phyloP scores from a whole-genome alignment of 495 filamentous ascomycete species.

The Aspergillus diversus region DNA sequence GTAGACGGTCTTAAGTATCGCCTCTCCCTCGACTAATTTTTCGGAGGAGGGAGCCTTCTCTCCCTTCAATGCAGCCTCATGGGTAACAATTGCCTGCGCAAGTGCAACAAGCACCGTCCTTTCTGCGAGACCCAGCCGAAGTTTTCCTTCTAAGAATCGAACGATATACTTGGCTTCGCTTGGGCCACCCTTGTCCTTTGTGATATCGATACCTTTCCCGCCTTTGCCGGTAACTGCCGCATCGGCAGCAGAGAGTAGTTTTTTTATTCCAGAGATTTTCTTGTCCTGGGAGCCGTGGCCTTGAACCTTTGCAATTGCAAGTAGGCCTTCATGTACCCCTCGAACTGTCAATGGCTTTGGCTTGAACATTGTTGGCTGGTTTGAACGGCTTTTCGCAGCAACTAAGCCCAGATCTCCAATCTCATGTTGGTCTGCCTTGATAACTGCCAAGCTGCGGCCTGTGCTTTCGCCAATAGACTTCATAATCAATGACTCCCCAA shows the following conservation, averaged over 20 bases:
- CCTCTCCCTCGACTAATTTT: conserved; percentile 80
- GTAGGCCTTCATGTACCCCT: conserved; percentile 84
- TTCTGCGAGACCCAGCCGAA: conserved; percentile 89
- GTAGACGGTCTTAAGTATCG: conserved; percentile 86
- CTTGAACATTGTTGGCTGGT: conserved; percentile 96
- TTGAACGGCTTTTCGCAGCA: conserved; percentile 89
- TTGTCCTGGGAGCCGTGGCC: conserved; percentile 87
- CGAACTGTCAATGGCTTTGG: conserved; percentile 87
- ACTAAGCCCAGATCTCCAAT: conserved; percentile 95
- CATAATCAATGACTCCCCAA: conserved; percentile 97
- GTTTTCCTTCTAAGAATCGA: conserved; percentile 90
- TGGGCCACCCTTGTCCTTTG: conserved; percentile 87
- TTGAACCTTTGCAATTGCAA: conserved; percentile 82
- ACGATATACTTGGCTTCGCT: conserved; percentile 95
- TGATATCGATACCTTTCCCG: conserved; percentile 76
- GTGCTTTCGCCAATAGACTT: conserved; percentile 96
- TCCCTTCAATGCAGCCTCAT: conserved; percentile 72
- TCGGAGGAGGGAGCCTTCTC: conserved; percentile 69
- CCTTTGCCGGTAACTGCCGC: conserved; percentile 67
- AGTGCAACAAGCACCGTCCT: conserved; percentile 87
- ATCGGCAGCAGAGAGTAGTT: conserved; percentile 86
- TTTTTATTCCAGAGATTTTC: conserved; percentile 94
- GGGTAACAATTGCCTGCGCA: conserved; percentile 82
- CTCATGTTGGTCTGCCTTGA: conserved; percentile 92
- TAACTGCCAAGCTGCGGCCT: conserved; percentile 80